Evolutionary conservation across 345 rosid species (phyloP).

Genomic region (Salix dunnii): DNA sequence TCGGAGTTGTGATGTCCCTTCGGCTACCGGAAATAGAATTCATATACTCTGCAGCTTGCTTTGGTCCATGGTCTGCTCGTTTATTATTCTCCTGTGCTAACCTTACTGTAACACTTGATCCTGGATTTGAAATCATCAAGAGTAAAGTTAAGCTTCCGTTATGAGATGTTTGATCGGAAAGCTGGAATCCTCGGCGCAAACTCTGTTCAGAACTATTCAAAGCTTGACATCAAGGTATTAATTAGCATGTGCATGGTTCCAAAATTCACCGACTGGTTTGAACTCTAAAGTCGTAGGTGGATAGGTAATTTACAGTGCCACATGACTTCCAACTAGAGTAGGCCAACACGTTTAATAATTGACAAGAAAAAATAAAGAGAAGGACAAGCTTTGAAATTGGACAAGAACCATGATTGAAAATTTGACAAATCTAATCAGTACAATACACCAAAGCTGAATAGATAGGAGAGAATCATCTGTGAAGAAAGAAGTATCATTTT

Average conservation of each 20-base stretch:
- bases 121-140: slow-evolving; percentile 16
- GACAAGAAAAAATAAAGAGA: slow-evolving; percentile 3
- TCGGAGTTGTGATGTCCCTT: slow-evolving; percentile 60
- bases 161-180: too few species aligned
- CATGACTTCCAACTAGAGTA: background rate
- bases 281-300: too few species aligned
- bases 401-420: slow-evolving; percentile 20
- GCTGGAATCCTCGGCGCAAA: background rate
- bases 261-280: background rate
- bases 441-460: background rate
- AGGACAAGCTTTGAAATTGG: slow-evolving; percentile 16
- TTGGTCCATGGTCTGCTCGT: background rate
- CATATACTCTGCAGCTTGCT: background rate
- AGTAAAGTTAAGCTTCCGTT: background rate
- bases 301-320: background rate
- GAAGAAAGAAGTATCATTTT: slow-evolving; percentile 12
- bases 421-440: background rate
- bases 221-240: background rate
- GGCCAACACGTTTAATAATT: slow-evolving; percentile 24
- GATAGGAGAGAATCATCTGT: background rate
- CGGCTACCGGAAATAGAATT: slow-evolving; percentile 11
- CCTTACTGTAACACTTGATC: slow-evolving; percentile 23
- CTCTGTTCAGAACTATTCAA: background rate
- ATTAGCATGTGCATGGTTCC: background rate
- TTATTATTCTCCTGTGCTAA: background rate